A percentile compares a stretch with the other conserved stretches of the same genome.
These are phyloP conservation scores for Suillus brevipes DNA, from an alignment of 768 basidiomycete genomes.

Conservation along the genomic window DNA sequence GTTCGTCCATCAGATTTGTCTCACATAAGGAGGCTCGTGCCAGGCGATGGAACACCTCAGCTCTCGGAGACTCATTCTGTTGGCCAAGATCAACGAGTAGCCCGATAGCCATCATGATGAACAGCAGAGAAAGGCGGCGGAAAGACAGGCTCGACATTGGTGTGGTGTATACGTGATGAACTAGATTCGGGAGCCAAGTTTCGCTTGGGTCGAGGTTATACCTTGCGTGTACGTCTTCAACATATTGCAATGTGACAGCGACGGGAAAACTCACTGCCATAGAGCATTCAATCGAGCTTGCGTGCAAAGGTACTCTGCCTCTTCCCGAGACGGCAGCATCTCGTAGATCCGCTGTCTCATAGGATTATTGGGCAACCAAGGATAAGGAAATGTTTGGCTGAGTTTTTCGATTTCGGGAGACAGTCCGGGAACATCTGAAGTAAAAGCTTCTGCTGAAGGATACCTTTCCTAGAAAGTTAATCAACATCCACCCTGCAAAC, in stretches of 20 bases:
- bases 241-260: not conserved
- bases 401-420: slow-evolving; percentile 44
- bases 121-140: slow-evolving; percentile 62
- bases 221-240: slow-evolving; percentile 34
- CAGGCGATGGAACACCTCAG: slow-evolving; percentile 66
- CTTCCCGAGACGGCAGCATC: slow-evolving; percentile 57
- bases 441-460: slow-evolving; percentile 25
- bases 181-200: slow-evolving; percentile 66
- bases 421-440: slow-evolving; percentile 20
- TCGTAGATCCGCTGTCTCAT: slow-evolving; percentile 65
- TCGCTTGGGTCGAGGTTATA: slow-evolving; percentile 71
- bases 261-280: slow-evolving; percentile 59
- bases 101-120: slow-evolving; percentile 75
- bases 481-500: not conserved
- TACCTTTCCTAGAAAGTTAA: slow-evolving; percentile 22
- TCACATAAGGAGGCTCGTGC: slow-evolving; percentile 70
- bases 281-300: slow-evolving; percentile 67
- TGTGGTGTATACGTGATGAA: slow-evolving; percentile 67
- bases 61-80: slow-evolving; percentile 54
- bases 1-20: slow-evolving; percentile 73
- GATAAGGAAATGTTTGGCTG: slow-evolving; percentile 69
- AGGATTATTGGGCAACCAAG: slow-evolving; percentile 62
- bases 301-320: slow-evolving; percentile 60
- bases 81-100: slow-evolving; percentile 63
- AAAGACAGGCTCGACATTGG: slow-evolving; percentile 62